These are phyloP conservation scores for Malassezia caprae DNA, from an alignment of 1,284 basidiomycete species.

Conservation along the genomic window DNA sequence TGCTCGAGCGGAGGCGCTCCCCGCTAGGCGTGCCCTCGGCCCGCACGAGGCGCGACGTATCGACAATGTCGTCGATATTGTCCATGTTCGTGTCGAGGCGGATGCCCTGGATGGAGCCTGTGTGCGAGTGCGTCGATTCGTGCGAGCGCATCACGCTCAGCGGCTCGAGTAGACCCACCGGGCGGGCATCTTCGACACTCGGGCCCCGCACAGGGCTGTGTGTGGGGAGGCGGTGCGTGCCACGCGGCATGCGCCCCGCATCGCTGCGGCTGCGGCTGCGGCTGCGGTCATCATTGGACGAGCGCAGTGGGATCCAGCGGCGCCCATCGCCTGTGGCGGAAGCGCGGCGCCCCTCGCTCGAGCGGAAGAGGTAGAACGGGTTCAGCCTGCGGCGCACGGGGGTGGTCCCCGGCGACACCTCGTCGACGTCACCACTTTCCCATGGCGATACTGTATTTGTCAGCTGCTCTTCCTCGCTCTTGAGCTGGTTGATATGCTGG, in stretches of 20 bases:
- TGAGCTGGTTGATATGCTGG: neutral
- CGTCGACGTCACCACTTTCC: neutral
- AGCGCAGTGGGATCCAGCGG: neutral
- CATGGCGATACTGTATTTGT: neutral
- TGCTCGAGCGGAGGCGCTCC: neutral
- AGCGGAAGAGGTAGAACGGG: neutral
- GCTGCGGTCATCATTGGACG: neutral
- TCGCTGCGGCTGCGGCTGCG: neutral
- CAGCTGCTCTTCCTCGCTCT: neutral
- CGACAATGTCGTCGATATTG: slow-evolving; percentile 72
- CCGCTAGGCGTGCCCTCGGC: neutral
- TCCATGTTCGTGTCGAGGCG: slow-evolving; percentile 67
- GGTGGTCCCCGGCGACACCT: neutral
- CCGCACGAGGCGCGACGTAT: slow-evolving; percentile 21
- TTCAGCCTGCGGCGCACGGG: neutral
- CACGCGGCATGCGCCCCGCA: neutral
- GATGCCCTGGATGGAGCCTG: neutral
- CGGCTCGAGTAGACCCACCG: neutral
- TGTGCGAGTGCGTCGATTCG: neutral
- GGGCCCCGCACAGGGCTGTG: neutral
- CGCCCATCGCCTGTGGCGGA: neutral
- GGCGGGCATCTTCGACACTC: neutral
- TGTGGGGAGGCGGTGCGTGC: neutral
- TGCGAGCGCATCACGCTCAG: neutral
- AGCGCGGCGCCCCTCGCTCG: neutral